Conservation (phyloP, 2,329 filamentous ascomycete species). For the Cercospora beticola region DNA sequence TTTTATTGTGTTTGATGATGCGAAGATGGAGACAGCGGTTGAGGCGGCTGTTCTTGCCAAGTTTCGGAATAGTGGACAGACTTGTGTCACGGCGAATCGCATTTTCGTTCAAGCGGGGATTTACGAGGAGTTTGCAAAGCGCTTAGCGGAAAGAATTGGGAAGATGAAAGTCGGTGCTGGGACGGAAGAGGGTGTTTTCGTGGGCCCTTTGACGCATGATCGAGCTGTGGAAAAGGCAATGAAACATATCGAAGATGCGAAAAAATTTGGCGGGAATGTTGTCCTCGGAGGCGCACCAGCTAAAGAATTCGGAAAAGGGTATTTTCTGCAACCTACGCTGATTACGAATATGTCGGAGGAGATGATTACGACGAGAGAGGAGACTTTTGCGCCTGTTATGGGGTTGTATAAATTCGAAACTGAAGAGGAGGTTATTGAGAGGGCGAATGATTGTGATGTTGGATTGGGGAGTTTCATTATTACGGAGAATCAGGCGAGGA, state of each 20-base stretch:
- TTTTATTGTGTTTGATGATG: slow-evolving; percentile 40
- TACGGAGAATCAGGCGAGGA: slow-evolving; percentile 59
- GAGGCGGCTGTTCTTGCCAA: slow-evolving; percentile 32
- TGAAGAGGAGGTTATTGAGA: slow-evolving; percentile 79
- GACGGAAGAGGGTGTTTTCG: slow-evolving; percentile 15
- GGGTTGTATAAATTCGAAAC: slow-evolving; percentile 85
- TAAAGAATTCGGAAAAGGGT: slow-evolving; percentile 40
- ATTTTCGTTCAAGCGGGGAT: slow-evolving; percentile 55
- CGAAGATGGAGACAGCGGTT: slow-evolving; percentile 33
- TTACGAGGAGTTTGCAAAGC: slow-evolving; percentile 54
- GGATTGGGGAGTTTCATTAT: slow-evolving; percentile 95
- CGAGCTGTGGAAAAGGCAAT: slow-evolving; percentile 78
- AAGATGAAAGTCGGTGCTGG: slow-evolving; percentile 25
- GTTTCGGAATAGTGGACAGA: slow-evolving; percentile 35
- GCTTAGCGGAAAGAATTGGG: slow-evolving; percentile 50
- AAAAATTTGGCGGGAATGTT: slow-evolving; percentile 72
- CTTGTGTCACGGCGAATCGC: slow-evolving; percentile 45
- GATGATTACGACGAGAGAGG: slow-evolving; percentile 82
- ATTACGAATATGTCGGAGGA: slow-evolving; percentile 80
- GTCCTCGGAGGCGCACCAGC: slow-evolving; percentile 62
- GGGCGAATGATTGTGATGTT: slow-evolving; percentile 81
- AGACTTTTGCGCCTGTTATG: slow-evolving; percentile 94
- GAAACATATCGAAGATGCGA: slow-evolving; percentile 75
- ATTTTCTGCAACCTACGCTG: slow-evolving; percentile 89
- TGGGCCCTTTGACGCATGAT: slow-evolving; percentile 78